phyloP scores from a whole-genome alignment of 495 filamentous ascomycete genomes.

The Daldinia bambusicola region DNA sequence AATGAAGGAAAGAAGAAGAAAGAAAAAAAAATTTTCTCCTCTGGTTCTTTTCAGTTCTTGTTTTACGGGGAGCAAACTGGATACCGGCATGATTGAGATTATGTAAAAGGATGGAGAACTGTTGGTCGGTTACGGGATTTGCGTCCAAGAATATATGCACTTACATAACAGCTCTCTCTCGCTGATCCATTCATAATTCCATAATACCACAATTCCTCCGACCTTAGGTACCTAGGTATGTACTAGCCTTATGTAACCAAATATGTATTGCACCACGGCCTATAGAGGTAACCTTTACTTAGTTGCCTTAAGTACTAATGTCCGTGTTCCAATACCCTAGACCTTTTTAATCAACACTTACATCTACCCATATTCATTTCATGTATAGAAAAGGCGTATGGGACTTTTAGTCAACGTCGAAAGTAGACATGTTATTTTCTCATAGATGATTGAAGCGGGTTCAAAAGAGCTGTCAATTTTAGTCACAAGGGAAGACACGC shows the following conservation, averaged over 20 bases:
- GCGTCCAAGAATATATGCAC: slow-evolving; percentile 18
- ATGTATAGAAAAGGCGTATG: too few relatives aligned
- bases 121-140: slow-evolving; percentile 38
- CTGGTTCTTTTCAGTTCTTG: slow-evolving; percentile 10
- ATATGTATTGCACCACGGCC: too few relatives aligned
- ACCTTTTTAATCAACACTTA: not conserved
- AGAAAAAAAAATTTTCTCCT: slow-evolving; percentile 19
- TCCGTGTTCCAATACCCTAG: not conserved
- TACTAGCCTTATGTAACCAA: too few relatives aligned
- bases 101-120: slow-evolving; percentile 50
- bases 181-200: too few relatives aligned
- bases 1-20: slow-evolving; percentile 9
- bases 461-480: slow-evolving; percentile 6
- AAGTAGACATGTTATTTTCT: slow-evolving; percentile 4
- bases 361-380: slow-evolving; percentile 12
- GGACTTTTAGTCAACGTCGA: slow-evolving; percentile 18
- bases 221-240: too few relatives aligned
- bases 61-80: slow-evolving; percentile 31
- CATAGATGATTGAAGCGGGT: slow-evolving; percentile 2
- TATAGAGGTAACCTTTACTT: too few relatives aligned
- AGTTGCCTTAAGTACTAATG: not conserved
- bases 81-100: slow-evolving; percentile 46
- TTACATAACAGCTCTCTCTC: slow-evolving; percentile 30
- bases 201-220: too few relatives aligned
- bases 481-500: slow-evolving; percentile 11